Evolutionary conservation across 352 stramenopile species (phyloP), one percentile per base, ranked within the genome.

Genomic region (Phytophthora pini): DNA sequence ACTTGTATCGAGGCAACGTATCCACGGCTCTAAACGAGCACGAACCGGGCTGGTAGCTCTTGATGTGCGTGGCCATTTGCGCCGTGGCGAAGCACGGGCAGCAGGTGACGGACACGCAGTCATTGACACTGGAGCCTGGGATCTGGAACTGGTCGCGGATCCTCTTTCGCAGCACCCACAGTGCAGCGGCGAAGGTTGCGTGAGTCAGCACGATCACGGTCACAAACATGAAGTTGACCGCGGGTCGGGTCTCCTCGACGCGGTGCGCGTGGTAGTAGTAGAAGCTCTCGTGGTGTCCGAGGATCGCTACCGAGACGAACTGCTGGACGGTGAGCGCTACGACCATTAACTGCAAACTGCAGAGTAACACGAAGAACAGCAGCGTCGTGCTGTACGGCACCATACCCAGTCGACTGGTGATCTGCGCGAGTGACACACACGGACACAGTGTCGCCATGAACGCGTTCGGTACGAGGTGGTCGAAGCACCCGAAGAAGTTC

Each of bases 41-140:
- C 34, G 69, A 72, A 12, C 78, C 68, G 1, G 80, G 77, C 34
- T 31, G 69, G 66, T 88, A 89, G 61, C 79, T 87, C 51, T 82
- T 83, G 52, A 85, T 69, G 49, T 91, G 82, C 20, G 79, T 74
- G 2, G 77, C 78, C 68, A 91, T 84, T 58, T 91, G 82, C n/a
- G 82, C 78, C 32, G 83, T 78, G 5, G 69, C 58, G 61, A 80
- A 88, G 70, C 77, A 85, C 24, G 68, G 61, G 34, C 79, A 87
- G 45, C 62, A 88, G 10, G 57, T 71, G 15, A 71, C 65, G 4
- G 65, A 59, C 51, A 70, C 4, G n/a, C 49, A 81, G 65, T 88
- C 79, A 6, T 71, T 56, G 5, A 36, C 10, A 4, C 56, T 73
- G 17, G 66, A 74, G n/a, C 82, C 82, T 26, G 72, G 75, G 52